Conservation (phyloP, 2,329 filamentous ascomycete genomes). For the Colletotrichum sojae region DNA sequence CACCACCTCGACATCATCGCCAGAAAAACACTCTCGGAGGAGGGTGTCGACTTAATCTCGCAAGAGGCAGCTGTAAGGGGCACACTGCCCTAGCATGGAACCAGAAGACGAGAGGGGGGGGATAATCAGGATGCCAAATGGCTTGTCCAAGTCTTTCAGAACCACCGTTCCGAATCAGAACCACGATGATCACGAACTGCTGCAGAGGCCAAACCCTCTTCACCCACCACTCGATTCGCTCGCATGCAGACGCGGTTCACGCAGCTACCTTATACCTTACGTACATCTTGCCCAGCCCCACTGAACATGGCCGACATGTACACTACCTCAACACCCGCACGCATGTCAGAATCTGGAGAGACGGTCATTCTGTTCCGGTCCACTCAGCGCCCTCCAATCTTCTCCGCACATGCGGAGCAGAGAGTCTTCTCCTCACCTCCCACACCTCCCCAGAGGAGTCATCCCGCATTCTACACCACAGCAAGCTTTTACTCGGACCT, state of each 20-base stretch:
- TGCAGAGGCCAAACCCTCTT: background rate
- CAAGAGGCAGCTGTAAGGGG: conserved; percentile 35
- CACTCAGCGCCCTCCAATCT: conserved; percentile 26
- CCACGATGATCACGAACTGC: background rate
- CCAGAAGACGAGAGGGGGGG: conserved; percentile 45
- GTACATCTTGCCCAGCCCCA: background rate
- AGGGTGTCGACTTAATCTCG: conserved; percentile 38
- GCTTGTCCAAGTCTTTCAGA: background rate
- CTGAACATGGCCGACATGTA: too few relatives aligned
- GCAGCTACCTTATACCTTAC: background rate
- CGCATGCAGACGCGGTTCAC: conserved; percentile 4
- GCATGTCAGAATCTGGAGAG: conserved; percentile 21
- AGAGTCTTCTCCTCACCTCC: conserved; percentile 26
- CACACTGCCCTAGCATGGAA: conserved; percentile 36
- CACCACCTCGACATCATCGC: background rate
- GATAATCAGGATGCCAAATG: conserved; percentile 15
- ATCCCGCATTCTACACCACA: conserved; percentile 20
- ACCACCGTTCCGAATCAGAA: background rate
- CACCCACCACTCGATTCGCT: background rate
- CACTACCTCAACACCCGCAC: conserved; percentile 13
- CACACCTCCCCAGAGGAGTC: conserved; percentile 3
- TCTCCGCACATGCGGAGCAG: conserved; percentile 39
- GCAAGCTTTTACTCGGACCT: conserved; percentile 25
- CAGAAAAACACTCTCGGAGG: conserved; percentile 2
- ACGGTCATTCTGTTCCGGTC: conserved; percentile 30